Percentiles rank a stretch among this genome's conserved stretches.
phyloP scores from a whole-genome alignment of 2,329 filamentous ascomycete species.

The Fusarium papillatum region DNA sequence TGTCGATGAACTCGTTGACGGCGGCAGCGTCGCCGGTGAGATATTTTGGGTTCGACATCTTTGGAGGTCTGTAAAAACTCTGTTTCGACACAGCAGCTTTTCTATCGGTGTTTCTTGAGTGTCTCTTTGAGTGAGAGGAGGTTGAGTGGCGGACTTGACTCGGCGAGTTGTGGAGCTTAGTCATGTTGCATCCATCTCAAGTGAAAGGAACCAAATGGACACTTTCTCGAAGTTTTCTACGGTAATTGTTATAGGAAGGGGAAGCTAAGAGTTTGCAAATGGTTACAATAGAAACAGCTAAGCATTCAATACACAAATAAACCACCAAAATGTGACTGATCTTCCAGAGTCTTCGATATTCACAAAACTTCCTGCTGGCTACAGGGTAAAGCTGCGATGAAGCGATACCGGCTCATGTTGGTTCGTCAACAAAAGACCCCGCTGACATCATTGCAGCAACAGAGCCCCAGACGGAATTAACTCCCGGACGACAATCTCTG shows the following conservation, averaged over 20 bases:
- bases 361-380: background rate
- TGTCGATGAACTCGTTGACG: conserved; percentile 87
- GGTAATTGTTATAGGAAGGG: background rate
- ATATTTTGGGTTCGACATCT: conserved; percentile 64
- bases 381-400: background rate
- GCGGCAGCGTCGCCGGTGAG: conserved; percentile 84
- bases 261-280: background rate
- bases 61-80: background rate
- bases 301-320: background rate
- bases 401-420: conserved; percentile 4
- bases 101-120: background rate
- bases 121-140: conserved; percentile 1
- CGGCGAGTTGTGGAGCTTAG: conserved; percentile 21
- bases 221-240: background rate
- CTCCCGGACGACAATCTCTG: conserved; percentile 11
- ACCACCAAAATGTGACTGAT: background rate
- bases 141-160: conserved; percentile 4
- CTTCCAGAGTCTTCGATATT: background rate
- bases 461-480: conserved; percentile 1
- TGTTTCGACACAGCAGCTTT: background rate
- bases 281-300: background rate
- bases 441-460: conserved; percentile 10
- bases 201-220: background rate
- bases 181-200: conserved; percentile 4
- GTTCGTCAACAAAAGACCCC: background rate